phyloP scores from a whole-genome alignment of 2,329 filamentous ascomycete genomes.

The Fusarium lateritium region DNA sequence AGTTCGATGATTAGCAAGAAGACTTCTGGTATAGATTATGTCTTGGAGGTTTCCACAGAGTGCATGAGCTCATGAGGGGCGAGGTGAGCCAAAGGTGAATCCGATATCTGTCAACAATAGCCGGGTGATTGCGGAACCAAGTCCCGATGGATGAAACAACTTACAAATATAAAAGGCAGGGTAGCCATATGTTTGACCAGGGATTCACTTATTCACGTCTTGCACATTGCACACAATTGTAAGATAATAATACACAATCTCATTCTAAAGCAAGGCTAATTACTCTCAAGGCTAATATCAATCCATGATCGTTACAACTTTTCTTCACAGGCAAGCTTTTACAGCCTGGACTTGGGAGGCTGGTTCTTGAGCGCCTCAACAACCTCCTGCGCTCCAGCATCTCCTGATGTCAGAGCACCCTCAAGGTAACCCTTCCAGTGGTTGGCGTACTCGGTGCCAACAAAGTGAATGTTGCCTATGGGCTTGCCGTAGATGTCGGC shows the following conservation, averaged over 20 bases:
- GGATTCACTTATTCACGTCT: background rate
- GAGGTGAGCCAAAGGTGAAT: too few species aligned
- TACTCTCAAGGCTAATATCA: background rate
- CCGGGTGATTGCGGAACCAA: background rate
- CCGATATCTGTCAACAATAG: too few species aligned
- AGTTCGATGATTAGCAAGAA: background rate
- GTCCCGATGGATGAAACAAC: background rate
- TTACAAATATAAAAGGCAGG: background rate
- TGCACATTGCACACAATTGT: background rate
- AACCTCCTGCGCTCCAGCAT: slow-evolving; percentile 61
- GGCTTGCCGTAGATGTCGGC: slow-evolving; percentile 51
- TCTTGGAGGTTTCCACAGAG: too few species aligned
- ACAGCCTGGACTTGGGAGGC: slow-evolving; percentile 20
- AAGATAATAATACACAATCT: background rate
- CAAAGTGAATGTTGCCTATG: slow-evolving; percentile 62
- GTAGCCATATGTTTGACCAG: background rate
- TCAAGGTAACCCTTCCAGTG: slow-evolving; percentile 69
- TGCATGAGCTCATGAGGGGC: too few species aligned
- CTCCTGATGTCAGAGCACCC: slow-evolving; percentile 62
- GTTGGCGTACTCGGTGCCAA: slow-evolving; percentile 63
- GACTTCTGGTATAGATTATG: too few species aligned
- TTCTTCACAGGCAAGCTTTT: background rate
- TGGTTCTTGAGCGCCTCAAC: slow-evolving; percentile 34
- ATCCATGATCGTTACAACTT: slow-evolving; percentile 1
- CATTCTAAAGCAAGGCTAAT: slow-evolving; percentile 2